Conservation (phyloP, 495 filamentous ascomycete species). For the Aspergillus mulundensis region DNA sequence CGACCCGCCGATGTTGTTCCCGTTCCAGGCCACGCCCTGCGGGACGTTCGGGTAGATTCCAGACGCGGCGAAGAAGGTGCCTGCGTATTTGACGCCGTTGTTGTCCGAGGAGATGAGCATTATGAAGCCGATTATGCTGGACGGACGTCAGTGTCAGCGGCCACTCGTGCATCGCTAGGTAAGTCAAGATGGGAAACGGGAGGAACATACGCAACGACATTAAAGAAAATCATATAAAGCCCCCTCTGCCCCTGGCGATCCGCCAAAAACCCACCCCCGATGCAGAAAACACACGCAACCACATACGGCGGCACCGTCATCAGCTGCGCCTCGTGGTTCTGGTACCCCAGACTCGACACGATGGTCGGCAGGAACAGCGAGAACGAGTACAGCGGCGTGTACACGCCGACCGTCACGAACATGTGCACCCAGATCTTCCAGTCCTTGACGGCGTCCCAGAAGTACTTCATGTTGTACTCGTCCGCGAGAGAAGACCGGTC, state of each 20-base stretch:
- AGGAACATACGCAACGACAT: constrained; percentile 36
- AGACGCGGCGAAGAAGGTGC: constrained; percentile 21
- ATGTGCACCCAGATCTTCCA: constrained; percentile 18
- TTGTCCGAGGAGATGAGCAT: constrained; percentile 27
- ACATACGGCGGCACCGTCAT: constrained; percentile 51
- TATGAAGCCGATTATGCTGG: constrained; percentile 36
- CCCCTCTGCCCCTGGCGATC: constrained; percentile 8
- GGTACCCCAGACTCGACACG: constrained; percentile 45
- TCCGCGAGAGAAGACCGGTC: constrained; percentile 11
- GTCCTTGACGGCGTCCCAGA: constrained; percentile 15
- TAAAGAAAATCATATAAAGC: constrained; percentile 19
- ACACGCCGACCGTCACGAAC: constrained; percentile 17
- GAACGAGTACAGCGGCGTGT: constrained; percentile 30
- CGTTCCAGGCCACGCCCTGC: constrained; percentile 14
- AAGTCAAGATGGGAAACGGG: constrained; percentile 26
- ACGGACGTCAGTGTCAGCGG: neutral
- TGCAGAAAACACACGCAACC: constrained; percentile 25
- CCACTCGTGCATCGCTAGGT: neutral
- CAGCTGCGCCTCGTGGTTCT: constrained; percentile 44
- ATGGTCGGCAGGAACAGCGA: constrained; percentile 51
- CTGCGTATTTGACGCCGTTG: constrained; percentile 23
- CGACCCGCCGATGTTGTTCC: constrained; percentile 13
- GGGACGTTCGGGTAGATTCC: constrained; percentile 20
- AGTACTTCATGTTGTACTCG: constrained; percentile 12
- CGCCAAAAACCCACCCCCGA: constrained; percentile 7